phyloP scores from a whole-genome alignment of 2,329 filamentous ascomycete species.

The Lachnellula willkommii region DNA sequence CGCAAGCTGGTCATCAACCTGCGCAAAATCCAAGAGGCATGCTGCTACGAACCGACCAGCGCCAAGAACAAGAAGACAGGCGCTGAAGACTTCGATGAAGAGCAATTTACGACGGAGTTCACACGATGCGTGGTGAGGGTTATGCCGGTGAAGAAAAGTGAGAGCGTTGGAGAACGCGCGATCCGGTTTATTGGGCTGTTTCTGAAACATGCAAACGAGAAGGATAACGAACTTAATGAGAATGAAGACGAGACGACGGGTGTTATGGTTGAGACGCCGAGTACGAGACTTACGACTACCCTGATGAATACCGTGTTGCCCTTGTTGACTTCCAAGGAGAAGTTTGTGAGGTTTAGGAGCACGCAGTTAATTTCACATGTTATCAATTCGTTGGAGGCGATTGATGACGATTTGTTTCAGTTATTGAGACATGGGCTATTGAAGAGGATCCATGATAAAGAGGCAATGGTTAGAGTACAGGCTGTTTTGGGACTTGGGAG shows the following conservation, averaged over 20 bases:
- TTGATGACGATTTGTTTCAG: slow-evolving; percentile 88
- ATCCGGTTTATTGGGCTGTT: slow-evolving; percentile 87
- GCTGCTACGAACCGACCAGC: slow-evolving; percentile 58
- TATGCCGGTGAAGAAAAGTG: slow-evolving; percentile 85
- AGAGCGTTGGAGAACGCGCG: slow-evolving; percentile 78
- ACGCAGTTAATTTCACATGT: slow-evolving; percentile 88
- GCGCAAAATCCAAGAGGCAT: slow-evolving; percentile 85
- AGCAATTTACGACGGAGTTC: slow-evolving; percentile 83
- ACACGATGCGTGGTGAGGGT: slow-evolving; percentile 75
- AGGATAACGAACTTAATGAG: slow-evolving; percentile 61
- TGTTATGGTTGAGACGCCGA: slow-evolving; percentile 75
- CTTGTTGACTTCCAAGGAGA: slow-evolving; percentile 82
- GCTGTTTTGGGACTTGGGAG: slow-evolving; percentile 86
- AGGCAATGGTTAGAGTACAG: slow-evolving; percentile 85
- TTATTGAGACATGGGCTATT: slow-evolving; percentile 72
- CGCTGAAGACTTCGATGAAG: slow-evolving; percentile 69
- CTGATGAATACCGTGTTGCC: slow-evolving; percentile 70
- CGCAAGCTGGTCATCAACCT: slow-evolving; percentile 82
- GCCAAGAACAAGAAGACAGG: slow-evolving; percentile 47
- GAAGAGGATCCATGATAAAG: slow-evolving; percentile 87
- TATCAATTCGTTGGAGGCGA: slow-evolving; percentile 84
- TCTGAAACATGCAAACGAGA: slow-evolving; percentile 64
- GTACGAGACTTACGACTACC: slow-evolving; percentile 67
- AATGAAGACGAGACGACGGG: slow-evolving; percentile 64
- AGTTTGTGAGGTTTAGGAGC: slow-evolving; percentile 81